Evolutionary conservation across 2,329 filamentous ascomycete species (phyloP).

Genomic region (Cladosporium sp.): DNA sequence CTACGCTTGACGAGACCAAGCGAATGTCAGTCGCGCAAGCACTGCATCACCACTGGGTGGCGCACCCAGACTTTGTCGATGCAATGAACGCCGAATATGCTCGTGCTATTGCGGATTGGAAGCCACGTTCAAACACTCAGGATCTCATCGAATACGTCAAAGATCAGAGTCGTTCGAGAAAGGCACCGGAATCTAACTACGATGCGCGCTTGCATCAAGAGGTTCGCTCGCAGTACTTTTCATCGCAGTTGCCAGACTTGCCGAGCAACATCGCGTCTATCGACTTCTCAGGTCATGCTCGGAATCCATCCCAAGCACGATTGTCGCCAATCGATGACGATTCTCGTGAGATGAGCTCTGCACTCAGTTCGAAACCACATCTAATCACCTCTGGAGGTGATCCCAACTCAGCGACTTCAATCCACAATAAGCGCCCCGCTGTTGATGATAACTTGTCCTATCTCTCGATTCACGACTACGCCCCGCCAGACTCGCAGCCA

Average conservation of each 20-base stretch:
- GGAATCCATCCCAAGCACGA: background rate
- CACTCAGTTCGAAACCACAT: background rate
- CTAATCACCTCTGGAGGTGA: background rate
- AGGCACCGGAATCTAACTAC: background rate
- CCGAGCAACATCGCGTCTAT: conserved; percentile 1
- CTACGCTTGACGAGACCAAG: conserved; percentile 46
- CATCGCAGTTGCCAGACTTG: background rate
- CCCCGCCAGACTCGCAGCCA: background rate
- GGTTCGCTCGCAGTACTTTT: conserved; percentile 5
- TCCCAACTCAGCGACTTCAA: background rate
- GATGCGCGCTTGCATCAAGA: conserved; percentile 2
- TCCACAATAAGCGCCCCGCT: background rate
- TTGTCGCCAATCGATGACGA: background rate
- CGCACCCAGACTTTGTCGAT: conserved; percentile 43
- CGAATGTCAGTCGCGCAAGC: conserved; percentile 53
- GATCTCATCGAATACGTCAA: conserved; percentile 10
- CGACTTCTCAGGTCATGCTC: background rate
- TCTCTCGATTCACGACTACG: conserved; percentile 5
- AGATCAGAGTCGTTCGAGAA: background rate
- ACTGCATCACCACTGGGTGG: conserved; percentile 54
- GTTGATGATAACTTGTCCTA: background rate
- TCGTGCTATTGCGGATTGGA: conserved; percentile 48
- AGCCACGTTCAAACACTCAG: conserved; percentile 28
- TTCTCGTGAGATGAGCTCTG: background rate
- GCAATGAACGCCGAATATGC: conserved; percentile 49